Base-by-base conservation (phyloP, 179 eudicot species). In the Camellia oleifera region DNA sequence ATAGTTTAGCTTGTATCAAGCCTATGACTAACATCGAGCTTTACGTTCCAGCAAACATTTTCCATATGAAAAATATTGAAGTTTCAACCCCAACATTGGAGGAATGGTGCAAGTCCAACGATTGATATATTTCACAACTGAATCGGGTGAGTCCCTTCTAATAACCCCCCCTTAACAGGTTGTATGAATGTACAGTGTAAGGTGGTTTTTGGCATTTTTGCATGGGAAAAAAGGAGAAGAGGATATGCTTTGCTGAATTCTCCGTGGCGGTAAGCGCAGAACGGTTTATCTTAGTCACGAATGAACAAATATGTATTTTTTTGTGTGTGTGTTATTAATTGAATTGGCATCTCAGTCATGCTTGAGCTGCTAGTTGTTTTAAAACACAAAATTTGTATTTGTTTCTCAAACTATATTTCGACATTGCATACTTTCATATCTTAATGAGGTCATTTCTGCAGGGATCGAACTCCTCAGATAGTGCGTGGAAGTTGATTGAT, bases 51-150 rank as follows among this genome's bases (percentile, higher is more conserved):
- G 98, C 94, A 44, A 95, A 93, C 81, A 72, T 95, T 13, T 77
- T 78, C 1, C 98, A 95, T 86, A 95, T 93, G 97, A 90, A 81
- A 64, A 93, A 93, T 70, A 80, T 95, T 66, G 98, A 95, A 78
- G 95, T 95, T 67, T 88, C 88, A 42, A 88, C 91, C 53, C 92
- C 94, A 74, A 92, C 95, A 48, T 87, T 95, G 67, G 88, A 87
- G 67, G 97, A 87, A 79, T 95, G 98, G 87, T 78, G 84, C 78
- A 26, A 71, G 17, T 78, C 69, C 9, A 46, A 74, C 40, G 73
- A 81, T 45, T 84, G 81, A 83, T 63, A 52, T 60, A 5, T 72
- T 17, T 77, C 18, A n/a, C 23, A 40, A 70, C 66, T 13, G 50
- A 68, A 57, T 57, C 75, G 57, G 75, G 81, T 78, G 67, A 69